A percentile compares a stretch with the other conserved stretches of the same genome.
These are phyloP conservation scores for Microdochium nivale DNA, from an alignment of 2,329 filamentous ascomycete species.

Conservation along the genomic window DNA sequence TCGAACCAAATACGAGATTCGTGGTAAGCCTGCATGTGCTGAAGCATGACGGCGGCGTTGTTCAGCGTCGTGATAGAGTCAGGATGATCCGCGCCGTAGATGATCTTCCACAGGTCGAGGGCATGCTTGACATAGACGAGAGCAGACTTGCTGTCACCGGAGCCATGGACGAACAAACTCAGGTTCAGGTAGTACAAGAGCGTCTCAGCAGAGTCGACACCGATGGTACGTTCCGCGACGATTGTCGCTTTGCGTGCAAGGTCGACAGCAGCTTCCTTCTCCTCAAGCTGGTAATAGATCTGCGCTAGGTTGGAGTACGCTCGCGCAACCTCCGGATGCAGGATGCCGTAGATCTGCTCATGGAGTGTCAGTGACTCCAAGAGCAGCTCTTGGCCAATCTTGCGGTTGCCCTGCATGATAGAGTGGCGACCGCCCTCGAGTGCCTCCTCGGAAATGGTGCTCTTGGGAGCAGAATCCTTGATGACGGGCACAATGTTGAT, in stretches of 20 bases:
- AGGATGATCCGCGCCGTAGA: constrained; percentile 87
- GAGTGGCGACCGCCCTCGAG: constrained; percentile 93
- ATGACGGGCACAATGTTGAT: constrained; percentile 89
- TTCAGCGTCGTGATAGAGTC: constrained; percentile 98
- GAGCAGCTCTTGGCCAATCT: constrained; percentile 89
- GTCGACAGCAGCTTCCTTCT: constrained; percentile 93
- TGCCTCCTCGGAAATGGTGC: constrained; percentile 86
- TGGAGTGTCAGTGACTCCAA: constrained; percentile 94
- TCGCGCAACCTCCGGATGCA: constrained; percentile 91
- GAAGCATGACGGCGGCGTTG: constrained; percentile 97
- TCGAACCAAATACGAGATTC: constrained; percentile 97
- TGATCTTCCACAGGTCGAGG: constrained; percentile 91
- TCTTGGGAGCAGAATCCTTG: constrained; percentile 89
- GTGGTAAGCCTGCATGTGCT: constrained; percentile 88
- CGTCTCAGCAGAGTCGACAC: constrained; percentile 88
- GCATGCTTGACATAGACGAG: constrained; percentile 86
- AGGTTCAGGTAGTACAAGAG: constrained; percentile 94
- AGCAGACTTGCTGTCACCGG: constrained; percentile 82
- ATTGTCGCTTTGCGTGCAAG: constrained; percentile 94
- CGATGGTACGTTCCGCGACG: constrained; percentile 87
- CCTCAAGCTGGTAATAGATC: constrained; percentile 94
- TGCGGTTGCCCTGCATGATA: constrained; percentile 90
- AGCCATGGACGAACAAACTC: constrained; percentile 86
- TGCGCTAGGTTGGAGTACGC: constrained; percentile 94
- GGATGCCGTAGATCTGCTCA: constrained; percentile 96